phyloP scores from a whole-genome alignment of 1,139 yeast species.

The Yamadazyma dendronema region DNA sequence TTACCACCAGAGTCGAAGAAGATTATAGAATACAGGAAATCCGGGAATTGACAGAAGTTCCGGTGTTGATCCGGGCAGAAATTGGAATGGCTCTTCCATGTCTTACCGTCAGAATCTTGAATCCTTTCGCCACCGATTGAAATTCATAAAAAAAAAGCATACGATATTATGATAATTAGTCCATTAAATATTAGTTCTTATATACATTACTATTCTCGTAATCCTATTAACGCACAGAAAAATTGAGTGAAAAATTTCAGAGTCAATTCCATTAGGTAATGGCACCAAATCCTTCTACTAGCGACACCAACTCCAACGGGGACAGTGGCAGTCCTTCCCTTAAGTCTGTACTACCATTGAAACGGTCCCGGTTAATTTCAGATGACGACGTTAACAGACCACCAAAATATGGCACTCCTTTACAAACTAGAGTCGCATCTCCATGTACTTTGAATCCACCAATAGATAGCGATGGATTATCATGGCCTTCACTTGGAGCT shows the following conservation, averaged over 20 bases:
- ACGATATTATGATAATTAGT: conserved; percentile 7
- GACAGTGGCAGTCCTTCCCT: conserved; percentile 14
- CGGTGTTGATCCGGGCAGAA: conserved; percentile 85
- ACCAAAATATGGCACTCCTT: conserved; percentile 37
- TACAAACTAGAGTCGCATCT: conserved; percentile 75
- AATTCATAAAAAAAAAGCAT: conserved; percentile 1
- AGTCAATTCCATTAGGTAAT: no score
- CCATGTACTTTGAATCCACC: conserved; percentile 85
- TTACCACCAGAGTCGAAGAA: conserved; percentile 61
- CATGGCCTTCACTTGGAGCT: conserved; percentile 95
- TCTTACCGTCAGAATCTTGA: conserved; percentile 87
- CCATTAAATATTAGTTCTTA: no score
- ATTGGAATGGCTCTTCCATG: conserved; percentile 95
- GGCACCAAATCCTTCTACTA: no score
- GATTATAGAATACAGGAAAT: conserved; percentile 74
- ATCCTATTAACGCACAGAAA: not conserved
- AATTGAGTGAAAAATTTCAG: conserved; percentile 1
- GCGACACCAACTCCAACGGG: not conserved
- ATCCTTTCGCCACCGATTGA: conserved; percentile 58
- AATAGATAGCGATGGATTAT: conserved; percentile 83
- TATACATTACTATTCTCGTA: no score
- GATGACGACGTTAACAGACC: conserved; percentile 9
- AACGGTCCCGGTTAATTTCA: conserved; percentile 21
- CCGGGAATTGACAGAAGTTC: conserved; percentile 72
- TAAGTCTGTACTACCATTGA: conserved; percentile 24